A percentile compares a stretch with the other conserved stretches of the same genome.
Conservation (phyloP, 495 filamentous ascomycete genomes). For the Mytilinidion resinicola region DNA sequence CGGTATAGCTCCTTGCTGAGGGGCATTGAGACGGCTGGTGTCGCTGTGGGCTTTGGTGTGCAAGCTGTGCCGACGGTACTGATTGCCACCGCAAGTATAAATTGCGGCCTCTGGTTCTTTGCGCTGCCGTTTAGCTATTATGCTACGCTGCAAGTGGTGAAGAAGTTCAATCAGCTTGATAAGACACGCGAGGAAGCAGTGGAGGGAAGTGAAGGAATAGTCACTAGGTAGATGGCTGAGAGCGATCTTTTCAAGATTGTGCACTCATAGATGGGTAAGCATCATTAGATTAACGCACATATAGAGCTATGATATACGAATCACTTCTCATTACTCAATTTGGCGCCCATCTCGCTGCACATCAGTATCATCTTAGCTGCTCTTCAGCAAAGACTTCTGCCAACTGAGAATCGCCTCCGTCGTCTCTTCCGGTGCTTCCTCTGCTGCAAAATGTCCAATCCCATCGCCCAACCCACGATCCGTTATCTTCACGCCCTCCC, state of each 20-base stretch:
- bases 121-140: slow-evolving; percentile 42
- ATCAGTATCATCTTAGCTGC: too few relatives aligned
- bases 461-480: slow-evolving; percentile 35
- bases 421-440: slow-evolving; percentile 43
- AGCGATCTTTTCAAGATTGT: too few relatives aligned
- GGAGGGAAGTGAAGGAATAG: neutral
- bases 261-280: too few relatives aligned
- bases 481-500: slow-evolving; percentile 28
- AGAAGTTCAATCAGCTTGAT: slow-evolving; percentile 29
- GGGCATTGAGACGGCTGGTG: slow-evolving; percentile 40
- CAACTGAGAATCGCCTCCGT: slow-evolving; percentile 26
- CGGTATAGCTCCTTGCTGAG: slow-evolving; percentile 40
- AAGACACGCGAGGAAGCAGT: neutral
- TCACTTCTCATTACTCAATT: too few relatives aligned
- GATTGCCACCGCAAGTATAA: slow-evolving; percentile 41
- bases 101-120: slow-evolving; percentile 40
- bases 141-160: slow-evolving; percentile 39
- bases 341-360: too few relatives aligned
- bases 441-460: slow-evolving; percentile 47
- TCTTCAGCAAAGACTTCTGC: neutral
- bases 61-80: slow-evolving; percentile 41
- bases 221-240: neutral
- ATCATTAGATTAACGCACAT: too few relatives aligned
- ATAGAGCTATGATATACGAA: too few relatives aligned
- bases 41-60: slow-evolving; percentile 41